Conservation (phyloP, 495 filamentous ascomycete species). For the Parathielavia hyrcaniae region DNA sequence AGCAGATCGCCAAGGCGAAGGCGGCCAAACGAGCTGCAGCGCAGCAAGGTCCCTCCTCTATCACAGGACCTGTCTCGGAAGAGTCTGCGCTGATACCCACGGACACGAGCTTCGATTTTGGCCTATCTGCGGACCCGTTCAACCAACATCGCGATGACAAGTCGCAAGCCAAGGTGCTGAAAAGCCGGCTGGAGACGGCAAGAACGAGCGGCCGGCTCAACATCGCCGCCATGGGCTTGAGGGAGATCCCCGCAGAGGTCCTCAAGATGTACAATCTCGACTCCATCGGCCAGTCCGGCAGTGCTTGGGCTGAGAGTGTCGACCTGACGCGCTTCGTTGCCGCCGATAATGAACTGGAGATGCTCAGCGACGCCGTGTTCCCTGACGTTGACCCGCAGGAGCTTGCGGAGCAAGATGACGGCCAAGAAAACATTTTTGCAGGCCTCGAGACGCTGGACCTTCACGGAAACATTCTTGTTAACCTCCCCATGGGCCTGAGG, state of each 20-base stretch:
- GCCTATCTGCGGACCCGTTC: constrained; percentile 56
- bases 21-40: constrained; percentile 64
- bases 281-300: constrained; percentile 43
- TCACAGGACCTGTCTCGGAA: constrained; percentile 21
- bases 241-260: constrained; percentile 74
- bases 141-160: constrained; percentile 56
- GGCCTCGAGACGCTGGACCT: constrained; percentile 78
- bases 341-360: constrained; percentile 83
- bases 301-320: constrained; percentile 87
- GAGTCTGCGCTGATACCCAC: constrained; percentile 42
- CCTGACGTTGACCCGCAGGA: constrained; percentile 60
- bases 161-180: constrained; percentile 57
- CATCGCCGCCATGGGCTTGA: constrained; percentile 77
- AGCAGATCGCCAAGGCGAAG: constrained; percentile 91
- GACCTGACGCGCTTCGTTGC: constrained; percentile 84
- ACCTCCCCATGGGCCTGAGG: constrained; percentile 68
- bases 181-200: constrained; percentile 68
- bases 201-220: constrained; percentile 79
- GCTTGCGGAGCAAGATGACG: constrained; percentile 54
- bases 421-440: constrained; percentile 69
- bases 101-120: constrained; percentile 52
- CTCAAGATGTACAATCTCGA: constrained; percentile 84
- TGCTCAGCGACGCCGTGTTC: constrained; percentile 65
- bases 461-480: constrained; percentile 69
- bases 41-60: constrained; percentile 34